Evolutionary conservation across 1,139 yeast species (phyloP).

Genomic region (Blastobotrys apis): DNA sequence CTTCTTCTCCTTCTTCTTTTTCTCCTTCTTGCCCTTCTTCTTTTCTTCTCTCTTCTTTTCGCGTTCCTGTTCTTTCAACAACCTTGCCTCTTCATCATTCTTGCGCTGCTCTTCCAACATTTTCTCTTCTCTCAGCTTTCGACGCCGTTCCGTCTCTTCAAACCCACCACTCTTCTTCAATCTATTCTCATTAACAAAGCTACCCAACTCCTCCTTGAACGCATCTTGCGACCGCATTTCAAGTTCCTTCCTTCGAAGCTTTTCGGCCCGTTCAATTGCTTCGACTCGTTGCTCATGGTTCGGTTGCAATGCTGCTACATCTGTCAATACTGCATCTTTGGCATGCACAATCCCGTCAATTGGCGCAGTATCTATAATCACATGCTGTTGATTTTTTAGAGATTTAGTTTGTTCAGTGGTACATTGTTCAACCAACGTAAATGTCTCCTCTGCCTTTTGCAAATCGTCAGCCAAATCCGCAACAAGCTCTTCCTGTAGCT

Average conservation of each 20-base stretch:
- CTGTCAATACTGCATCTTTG: slow-evolving; percentile 74
- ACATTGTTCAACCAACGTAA: slow-evolving; percentile 73
- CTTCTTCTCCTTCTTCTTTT: slow-evolving; percentile 30
- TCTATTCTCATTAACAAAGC: slow-evolving; percentile 71
- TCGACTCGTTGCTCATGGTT: slow-evolving; percentile 80
- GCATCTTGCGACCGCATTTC: slow-evolving; percentile 54
- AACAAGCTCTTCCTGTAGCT: slow-evolving; percentile 81
- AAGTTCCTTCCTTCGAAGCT: slow-evolving; percentile 67
- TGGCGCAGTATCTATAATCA: slow-evolving; percentile 29
- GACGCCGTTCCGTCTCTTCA: slow-evolving; percentile 70
- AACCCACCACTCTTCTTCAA: slow-evolving; percentile 83
- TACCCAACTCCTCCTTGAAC: slow-evolving; percentile 83
- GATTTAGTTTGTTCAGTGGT: slow-evolving; percentile 64
- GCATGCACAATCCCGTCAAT: slow-evolving; percentile 42
- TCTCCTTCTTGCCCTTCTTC: slow-evolving; percentile 16
- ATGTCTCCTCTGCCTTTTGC: slow-evolving; percentile 74
- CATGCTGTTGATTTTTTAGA: slow-evolving; percentile 14
- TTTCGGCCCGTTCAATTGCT: slow-evolving; percentile 86
- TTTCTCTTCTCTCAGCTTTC: slow-evolving; percentile 57
- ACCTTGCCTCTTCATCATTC: slow-evolving; percentile 30
- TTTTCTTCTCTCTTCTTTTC: slow-evolving; percentile 19
- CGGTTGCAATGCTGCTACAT: slow-evolving; percentile 74
- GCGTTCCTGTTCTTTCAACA: slow-evolving; percentile 20
- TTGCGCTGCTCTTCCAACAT: slow-evolving; percentile 32
- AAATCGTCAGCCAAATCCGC: slow-evolving; percentile 78